These are phyloP conservation scores for Physcomitrium patens DNA, from an alignment of 225 moss, liverwort and hornwort species.

Conservation along the genomic window DNA sequence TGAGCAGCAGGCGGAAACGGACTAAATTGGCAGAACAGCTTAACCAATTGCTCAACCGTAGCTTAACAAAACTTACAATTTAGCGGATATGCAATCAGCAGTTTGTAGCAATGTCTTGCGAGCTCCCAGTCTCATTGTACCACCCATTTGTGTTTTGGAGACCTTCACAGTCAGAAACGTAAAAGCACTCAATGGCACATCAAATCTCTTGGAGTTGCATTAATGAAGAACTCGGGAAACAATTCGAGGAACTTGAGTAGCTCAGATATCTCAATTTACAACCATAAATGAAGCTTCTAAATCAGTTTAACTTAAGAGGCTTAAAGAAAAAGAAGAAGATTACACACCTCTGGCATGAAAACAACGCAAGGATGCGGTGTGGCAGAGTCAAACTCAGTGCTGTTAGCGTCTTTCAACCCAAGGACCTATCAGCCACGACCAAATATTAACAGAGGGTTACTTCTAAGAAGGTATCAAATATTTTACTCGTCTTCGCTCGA, in stretches of 20 bases:
- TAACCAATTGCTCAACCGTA: conserved; percentile 3
- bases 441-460: conserved; percentile 16
- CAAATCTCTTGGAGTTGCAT: not conserved
- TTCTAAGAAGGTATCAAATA: not conserved
- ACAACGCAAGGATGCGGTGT: conserved; percentile 92
- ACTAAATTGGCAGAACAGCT: not conserved
- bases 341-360: conserved; percentile 95
- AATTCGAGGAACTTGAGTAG: no score
- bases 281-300: not conserved
- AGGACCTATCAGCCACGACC: conserved; percentile 57
- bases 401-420: conserved; percentile 78
- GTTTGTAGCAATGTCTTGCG: conserved; percentile 84
- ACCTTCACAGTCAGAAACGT: conserved; percentile 54
- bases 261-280: no score
- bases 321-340: not conserved
- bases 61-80: conserved; percentile 59
- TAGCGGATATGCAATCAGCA: conserved; percentile 71
- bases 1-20: conserved; percentile 6
- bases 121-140: conserved; percentile 94
- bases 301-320: not conserved
- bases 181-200: conserved; percentile 3
- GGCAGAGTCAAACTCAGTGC: conserved; percentile 92
- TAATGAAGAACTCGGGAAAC: no score
- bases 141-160: conserved; percentile 95
- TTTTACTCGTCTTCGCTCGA: not conserved